Percentiles rank a stretch among this genome's conserved stretches.
phyloP scores from a whole-genome alignment of 2,329 filamentous ascomycete genomes.

The Sclerotinia glacialis region DNA sequence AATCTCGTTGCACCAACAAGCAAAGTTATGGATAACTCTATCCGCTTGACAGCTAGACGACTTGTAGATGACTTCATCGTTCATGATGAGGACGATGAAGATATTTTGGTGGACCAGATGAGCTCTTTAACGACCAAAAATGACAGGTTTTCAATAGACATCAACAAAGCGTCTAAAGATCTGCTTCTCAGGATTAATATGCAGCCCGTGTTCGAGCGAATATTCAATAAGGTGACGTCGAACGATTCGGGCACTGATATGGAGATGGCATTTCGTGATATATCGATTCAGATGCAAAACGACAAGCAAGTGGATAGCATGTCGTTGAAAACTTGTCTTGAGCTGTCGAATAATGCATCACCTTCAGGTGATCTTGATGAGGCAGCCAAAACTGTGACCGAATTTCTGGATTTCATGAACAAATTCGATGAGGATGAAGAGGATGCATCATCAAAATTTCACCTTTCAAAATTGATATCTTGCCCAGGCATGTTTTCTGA shows the following conservation, averaged over 20 bases:
- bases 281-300: conserved; percentile 18
- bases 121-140: neutral
- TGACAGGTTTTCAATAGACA: neutral
- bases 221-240: conserved; percentile 3
- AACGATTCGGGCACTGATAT: conserved; percentile 2
- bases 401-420: conserved; percentile 30
- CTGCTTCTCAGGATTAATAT: conserved; percentile 20
- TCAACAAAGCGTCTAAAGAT: neutral
- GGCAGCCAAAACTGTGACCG: conserved; percentile 26
- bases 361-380: conserved; percentile 34
- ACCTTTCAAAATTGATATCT: conserved; percentile 28
- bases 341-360: conserved; percentile 28
- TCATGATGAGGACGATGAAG: conserved; percentile 27
- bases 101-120: neutral
- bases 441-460: conserved; percentile 25
- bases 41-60: conserved; percentile 18
- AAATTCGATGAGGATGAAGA: conserved; percentile 21
- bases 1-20: conserved; percentile 23
- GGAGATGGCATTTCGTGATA: conserved; percentile 13
- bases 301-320: conserved; percentile 23
- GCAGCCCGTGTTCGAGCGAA: conserved; percentile 9
- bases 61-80: conserved; percentile 35
- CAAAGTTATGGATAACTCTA: conserved; percentile 20
- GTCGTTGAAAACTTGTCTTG: conserved; percentile 25
- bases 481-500: conserved; percentile 24